phyloP scores from a whole-genome alignment of 2,329 filamentous ascomycete genomes.

The Stromatinia cepivora region DNA sequence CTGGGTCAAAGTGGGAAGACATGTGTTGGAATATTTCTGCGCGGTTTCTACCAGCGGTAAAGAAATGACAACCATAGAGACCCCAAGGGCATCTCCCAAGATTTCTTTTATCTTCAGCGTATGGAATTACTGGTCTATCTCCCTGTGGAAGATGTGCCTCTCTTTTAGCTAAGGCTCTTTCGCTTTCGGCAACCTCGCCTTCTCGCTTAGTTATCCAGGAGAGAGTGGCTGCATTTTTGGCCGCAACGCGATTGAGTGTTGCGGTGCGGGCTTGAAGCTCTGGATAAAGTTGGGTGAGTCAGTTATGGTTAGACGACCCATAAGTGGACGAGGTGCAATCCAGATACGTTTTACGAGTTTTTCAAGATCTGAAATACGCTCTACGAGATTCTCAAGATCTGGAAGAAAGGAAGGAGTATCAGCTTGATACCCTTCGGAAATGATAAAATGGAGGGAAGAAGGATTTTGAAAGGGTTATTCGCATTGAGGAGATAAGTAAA shows the following conservation, averaged over 20 bases:
- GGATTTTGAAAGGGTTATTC: background rate
- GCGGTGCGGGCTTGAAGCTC: conserved; percentile 6
- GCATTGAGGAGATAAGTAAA: background rate
- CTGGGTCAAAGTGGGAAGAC: background rate
- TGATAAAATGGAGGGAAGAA: background rate
- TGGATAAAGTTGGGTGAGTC: background rate
- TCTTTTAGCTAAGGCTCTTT: conserved; percentile 8
- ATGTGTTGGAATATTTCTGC: background rate
- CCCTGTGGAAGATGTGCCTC: background rate
- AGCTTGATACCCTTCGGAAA: conserved; percentile 15
- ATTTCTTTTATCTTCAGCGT: background rate
- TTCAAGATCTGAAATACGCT: background rate
- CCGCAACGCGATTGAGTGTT: conserved; percentile 11
- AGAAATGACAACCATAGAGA: background rate
- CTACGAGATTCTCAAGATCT: background rate
- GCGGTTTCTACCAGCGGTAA: background rate
- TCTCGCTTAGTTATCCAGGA: background rate
- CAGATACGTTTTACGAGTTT: conserved; percentile 1
- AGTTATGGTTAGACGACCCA: background rate
- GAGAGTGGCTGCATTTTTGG: conserved; percentile 14
- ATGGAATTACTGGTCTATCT: background rate
- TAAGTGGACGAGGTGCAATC: conserved; percentile 17
- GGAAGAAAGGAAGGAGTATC: conserved; percentile 3
- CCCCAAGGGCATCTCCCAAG: conserved; percentile 3
- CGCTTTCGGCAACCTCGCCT: background rate